Evolutionary conservation across 495 filamentous ascomycete genomes (phyloP), one percentile per base, ranked within the genome.

Genomic region (Neurospora tetrasperma): DNA sequence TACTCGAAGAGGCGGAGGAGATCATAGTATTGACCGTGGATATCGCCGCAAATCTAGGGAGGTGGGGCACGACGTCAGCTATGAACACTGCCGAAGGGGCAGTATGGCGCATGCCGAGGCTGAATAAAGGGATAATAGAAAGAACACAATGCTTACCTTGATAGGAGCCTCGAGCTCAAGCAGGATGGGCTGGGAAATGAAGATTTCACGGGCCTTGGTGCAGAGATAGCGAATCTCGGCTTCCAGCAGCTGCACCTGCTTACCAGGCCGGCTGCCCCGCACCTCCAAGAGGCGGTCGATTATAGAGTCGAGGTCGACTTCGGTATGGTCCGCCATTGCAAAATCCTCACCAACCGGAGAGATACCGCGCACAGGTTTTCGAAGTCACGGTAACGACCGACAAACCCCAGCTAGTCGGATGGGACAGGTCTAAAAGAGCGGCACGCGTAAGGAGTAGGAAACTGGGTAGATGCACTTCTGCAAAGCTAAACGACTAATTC

Each of bases 11-110:
- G 87, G 78, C 96, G 93, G 69, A 99, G 88, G 40, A 99, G 89
- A 83, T 99, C 96, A 83, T 99, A 99, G 85, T 99, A 99, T 87
- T 99, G 96, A 71, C 96, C 96, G 82, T 99, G 96, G 75, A 99
- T 99, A 85, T 99, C 96, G 85, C 96, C 96, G 82, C 96, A 98
- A 78, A 99, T 99, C 96, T 99, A 76, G 70, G 42, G 54, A 20
- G 14, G 73, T 71, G 72, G 69, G 48, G 9, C 39, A 69, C 48
- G 31, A 48, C 70, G 73, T 78, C 41, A 83, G 77, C 71, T 38
- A 66, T 35, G 44, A 43, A 31, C 23, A 42, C 35, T 23, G 46
- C 20, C 3, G 73, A 18, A 12, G n/a, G 62, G n/a, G 35, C 41
- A 74, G 70, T 46, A 31, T 66, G 23, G 54, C 54, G 54, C 27